Evolutionary conservation across 2,329 filamentous ascomycete genomes (phyloP).

Genomic region (Penicillium sp.): DNA sequence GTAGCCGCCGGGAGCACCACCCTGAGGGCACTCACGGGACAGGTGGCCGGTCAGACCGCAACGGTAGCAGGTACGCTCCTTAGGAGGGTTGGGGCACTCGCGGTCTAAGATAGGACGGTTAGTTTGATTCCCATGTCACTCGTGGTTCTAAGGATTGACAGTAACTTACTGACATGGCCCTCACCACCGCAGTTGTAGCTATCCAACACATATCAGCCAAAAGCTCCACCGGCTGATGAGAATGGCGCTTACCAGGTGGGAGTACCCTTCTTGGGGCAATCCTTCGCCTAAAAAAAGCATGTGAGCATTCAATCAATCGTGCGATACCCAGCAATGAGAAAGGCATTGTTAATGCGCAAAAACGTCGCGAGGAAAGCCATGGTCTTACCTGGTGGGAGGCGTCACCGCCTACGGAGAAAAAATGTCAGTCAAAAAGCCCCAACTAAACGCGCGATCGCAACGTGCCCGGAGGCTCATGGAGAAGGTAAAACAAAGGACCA

Average conservation of each 20-base stretch:
- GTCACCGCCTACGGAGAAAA: conserved; percentile 61
- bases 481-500: not conserved
- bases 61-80: conserved; percentile 71
- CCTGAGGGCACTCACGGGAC: conserved; percentile 69
- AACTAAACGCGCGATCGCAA: not conserved
- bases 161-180: conserved; percentile 73
- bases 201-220: conserved; percentile 9
- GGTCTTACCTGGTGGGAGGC: conserved; percentile 69
- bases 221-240: conserved; percentile 1
- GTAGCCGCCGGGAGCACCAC: conserved; percentile 41
- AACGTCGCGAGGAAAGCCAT: not conserved
- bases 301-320: conserved; percentile 17
- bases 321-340: not conserved
- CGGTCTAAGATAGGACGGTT: conserved; percentile 57
- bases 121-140: not conserved
- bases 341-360: conserved; percentile 14
- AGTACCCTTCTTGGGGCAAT: conserved; percentile 80
- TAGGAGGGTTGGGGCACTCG: conserved; percentile 84
- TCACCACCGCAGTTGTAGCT: conserved; percentile 82
- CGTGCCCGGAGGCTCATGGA: not conserved
- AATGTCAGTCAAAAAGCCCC: conserved; percentile 21
- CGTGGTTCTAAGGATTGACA: not conserved
- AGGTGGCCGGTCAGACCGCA: conserved; percentile 81
- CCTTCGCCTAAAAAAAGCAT: conserved; percentile 62
- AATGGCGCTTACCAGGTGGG: conserved; percentile 68